Base-by-base conservation (phyloP, 495 filamentous ascomycete genomes). In the Aspergillus leporis region DNA sequence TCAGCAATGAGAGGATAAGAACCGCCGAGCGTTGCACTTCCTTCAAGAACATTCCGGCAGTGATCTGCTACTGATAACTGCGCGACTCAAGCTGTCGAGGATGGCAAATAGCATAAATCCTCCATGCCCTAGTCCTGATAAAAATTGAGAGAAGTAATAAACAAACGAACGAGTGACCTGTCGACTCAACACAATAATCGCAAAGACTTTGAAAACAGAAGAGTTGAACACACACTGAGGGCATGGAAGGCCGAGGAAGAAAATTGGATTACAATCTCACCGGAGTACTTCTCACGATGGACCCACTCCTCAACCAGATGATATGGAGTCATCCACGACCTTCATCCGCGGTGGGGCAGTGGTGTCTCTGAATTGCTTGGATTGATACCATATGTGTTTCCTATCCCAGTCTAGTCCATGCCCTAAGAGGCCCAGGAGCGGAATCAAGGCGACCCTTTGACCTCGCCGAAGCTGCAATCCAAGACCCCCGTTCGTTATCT, bases 1-100 rank as follows among this genome's bases (percentile, higher is more conserved):
- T 56, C n/a, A 75, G 63, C 28, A 76, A 56, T n/a, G 64, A 47
- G 4, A 47, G 43, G 43, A 47, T 23, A 1, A 47, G 6, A 14
- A 47, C 2, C 6, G 19, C 21, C 7, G 21, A 7, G 19, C 43
- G 43, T 19, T 22, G 18, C 43, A 47, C 23, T 10, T 47, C 18
- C 43, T 6, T 22, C 4, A 10, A 10, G 21, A 47, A 47, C 43
- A 47, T 47, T n/a, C 19, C 43, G 7, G 12, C 43, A 47, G 19
- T 47, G 19, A 12, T 23, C 43, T 47, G 43, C 21, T 47, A 47
- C 43, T 19, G 19, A 47, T 7, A 23, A 47, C 43, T 47, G 43
- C 43, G 43, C 43, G 43, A 23, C 21, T 47, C 43, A 47, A 23
- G 43, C 21, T 47, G 4, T 47, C 43, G 18, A 21, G 8, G 4